phyloP scores from a whole-genome alignment of 2,329 filamentous ascomycete genomes.

The Metarhizium robertsii region DNA sequence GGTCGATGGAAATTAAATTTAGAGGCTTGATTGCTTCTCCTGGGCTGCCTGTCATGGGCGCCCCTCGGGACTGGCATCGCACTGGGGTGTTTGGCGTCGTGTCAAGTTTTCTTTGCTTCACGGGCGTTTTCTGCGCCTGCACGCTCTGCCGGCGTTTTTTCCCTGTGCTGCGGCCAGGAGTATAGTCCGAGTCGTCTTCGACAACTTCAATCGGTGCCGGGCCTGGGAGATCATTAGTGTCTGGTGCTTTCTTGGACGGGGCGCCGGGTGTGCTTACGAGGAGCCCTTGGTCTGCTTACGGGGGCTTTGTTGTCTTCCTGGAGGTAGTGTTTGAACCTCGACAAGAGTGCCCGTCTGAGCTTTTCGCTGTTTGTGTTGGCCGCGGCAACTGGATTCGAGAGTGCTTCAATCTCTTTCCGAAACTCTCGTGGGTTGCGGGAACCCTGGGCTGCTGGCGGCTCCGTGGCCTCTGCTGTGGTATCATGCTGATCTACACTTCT shows the following conservation, averaged over 20 bases:
- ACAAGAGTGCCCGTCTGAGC: neutral
- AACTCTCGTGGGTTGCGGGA: neutral
- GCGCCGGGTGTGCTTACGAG: neutral
- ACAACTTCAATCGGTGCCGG: neutral
- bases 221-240: neutral
- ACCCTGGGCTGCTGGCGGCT: neutral
- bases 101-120: neutral
- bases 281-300: neutral
- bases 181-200: conserved; percentile 4
- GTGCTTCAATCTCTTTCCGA: neutral
- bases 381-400: neutral
- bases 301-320: neutral
- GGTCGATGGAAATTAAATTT: neutral
- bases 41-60: neutral
- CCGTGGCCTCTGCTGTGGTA: neutral
- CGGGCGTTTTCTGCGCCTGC: conserved; percentile 6
- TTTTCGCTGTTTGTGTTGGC: neutral
- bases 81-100: neutral
- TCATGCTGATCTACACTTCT: neutral
- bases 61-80: neutral
- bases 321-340: neutral
- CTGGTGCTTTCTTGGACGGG: neutral
- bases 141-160: conserved; percentile 1
- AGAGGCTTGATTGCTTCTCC: neutral
- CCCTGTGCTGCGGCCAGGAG: neutral